Evolutionary conservation across 164 flowering plant genomes (phyloP), one percentile per base, ranked within the genome.

Genomic region (Vitis rupestris): DNA sequence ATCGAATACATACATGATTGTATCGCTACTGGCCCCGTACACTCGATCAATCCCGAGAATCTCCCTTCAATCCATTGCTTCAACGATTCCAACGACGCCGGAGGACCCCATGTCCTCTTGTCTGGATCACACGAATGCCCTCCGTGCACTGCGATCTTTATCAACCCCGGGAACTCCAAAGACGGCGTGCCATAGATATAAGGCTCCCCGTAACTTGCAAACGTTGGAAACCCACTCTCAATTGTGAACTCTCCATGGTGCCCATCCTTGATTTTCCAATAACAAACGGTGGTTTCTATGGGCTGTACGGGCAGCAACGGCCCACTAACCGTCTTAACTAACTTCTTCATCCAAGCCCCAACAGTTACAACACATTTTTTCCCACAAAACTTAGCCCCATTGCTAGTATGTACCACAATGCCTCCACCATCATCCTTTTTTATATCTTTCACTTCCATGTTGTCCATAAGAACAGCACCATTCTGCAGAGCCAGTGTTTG

Each of bases 1-100:
- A 93, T 82, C 1, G 99, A 85, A 49, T 96, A 96, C 90, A 96
- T 82, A 66, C 99, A 93, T 2, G 87, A 70, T 69, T 93, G 97
- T 0, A 75, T 78, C 31, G 69, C 8, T 10, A 82, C 88, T 0
- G 98, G 94, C 51, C 64, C 76, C 1, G 3, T 47, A 0, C 81
- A 63, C 61, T 92, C 93, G 2, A 94, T 83, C 11, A 68, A 59
- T 4, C 84, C 93, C 1, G 58, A 50, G 19, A 94, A 86, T 50
- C 71, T 74, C 67, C 29, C 82, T 27, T 74, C 68, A 1, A 94
- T 75, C 94, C 93, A 92, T 50, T 82, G 48, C 53, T 67, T 75
- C 72, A 89, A 4, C 3, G 19, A 1, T 1, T 68, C 72, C 72
- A 79, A 27, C 1, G 62, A 7, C 55, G 30, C 12, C 0, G 75